These are phyloP conservation scores for Teunomyces stri DNA, from an alignment of 805 yeast genomes.

Conservation along the genomic window DNA sequence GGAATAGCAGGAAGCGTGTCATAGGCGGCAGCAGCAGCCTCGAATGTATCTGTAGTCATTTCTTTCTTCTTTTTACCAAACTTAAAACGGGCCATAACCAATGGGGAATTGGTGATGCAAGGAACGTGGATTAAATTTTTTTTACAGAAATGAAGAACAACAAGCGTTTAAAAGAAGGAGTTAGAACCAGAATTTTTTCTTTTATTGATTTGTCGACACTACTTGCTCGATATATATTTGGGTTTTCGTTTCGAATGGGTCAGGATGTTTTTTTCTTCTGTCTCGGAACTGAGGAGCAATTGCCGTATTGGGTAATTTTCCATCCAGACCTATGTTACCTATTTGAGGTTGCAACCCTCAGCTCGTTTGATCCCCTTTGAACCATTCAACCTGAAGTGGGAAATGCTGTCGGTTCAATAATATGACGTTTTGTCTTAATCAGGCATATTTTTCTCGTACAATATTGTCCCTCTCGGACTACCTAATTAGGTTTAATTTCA, in stretches of 20 bases:
- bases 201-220: neutral
- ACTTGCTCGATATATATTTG: neutral
- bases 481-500: neutral
- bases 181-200: no score
- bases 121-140: neutral
- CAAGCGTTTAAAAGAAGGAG: no score
- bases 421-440: neutral
- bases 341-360: neutral
- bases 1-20: constrained; percentile 3
- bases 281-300: neutral
- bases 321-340: neutral
- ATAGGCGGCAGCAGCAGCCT: neutral
- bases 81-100: constrained; percentile 54
- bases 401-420: neutral
- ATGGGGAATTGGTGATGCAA: neutral
- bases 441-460: neutral
- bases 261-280: neutral
- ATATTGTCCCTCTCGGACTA: neutral
- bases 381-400: neutral
- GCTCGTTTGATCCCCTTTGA: neutral
- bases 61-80: constrained; percentile 50
- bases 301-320: neutral
- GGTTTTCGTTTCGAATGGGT: neutral
- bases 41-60: constrained; percentile 17
- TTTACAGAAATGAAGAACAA: no score